Percentiles rank a stretch among this genome's conserved stretches.
Conservation (phyloP, 1,139 yeast genomes). For the Barnettozyma hawaiiensis region DNA sequence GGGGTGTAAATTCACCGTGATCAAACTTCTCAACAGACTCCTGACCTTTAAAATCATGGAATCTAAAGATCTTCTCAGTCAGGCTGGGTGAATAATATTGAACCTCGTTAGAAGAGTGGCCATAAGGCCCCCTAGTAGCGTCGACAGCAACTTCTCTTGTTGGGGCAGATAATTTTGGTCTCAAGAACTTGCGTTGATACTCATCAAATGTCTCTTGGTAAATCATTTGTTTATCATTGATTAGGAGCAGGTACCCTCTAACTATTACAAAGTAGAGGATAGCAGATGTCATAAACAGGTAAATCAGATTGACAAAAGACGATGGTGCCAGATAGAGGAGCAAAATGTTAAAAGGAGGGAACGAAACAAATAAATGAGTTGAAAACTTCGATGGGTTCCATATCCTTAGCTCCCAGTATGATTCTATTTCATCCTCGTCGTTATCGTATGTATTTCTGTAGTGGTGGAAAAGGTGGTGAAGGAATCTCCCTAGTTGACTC, state of each 20-base stretch:
- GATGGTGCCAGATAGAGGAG: slow-evolving; percentile 35
- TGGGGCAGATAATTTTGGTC: slow-evolving; percentile 49
- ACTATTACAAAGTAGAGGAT: slow-evolving; percentile 38
- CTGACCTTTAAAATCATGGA: slow-evolving; percentile 23
- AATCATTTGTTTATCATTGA: slow-evolving; percentile 56
- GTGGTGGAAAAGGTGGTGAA: neutral
- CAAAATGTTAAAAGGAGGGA: slow-evolving; percentile 51
- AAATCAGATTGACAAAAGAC: slow-evolving; percentile 35
- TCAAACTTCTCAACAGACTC: slow-evolving; percentile 22
- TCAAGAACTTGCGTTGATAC: slow-evolving; percentile 59
- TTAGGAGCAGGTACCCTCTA: slow-evolving; percentile 40
- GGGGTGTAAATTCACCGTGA: slow-evolving; percentile 22
- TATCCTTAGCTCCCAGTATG: slow-evolving; percentile 47
- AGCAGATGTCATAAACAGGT: slow-evolving; percentile 36
- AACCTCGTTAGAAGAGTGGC: slow-evolving; percentile 29
- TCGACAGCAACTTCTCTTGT: slow-evolving; percentile 63
- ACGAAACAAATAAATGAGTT: slow-evolving; percentile 42
- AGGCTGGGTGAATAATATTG: slow-evolving; percentile 34
- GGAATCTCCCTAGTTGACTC: neutral
- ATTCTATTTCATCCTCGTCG: slow-evolving; percentile 23
- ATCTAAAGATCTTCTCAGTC: slow-evolving; percentile 23
- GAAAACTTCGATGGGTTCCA: slow-evolving; percentile 58
- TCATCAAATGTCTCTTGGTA: slow-evolving; percentile 60
- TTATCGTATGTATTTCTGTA: slow-evolving; percentile 11
- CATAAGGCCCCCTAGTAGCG: slow-evolving; percentile 39